These are phyloP conservation scores for Ceratocystis colombiana DNA, from an alignment of 2,329 filamentous ascomycete genomes.

Conservation along the genomic window DNA sequence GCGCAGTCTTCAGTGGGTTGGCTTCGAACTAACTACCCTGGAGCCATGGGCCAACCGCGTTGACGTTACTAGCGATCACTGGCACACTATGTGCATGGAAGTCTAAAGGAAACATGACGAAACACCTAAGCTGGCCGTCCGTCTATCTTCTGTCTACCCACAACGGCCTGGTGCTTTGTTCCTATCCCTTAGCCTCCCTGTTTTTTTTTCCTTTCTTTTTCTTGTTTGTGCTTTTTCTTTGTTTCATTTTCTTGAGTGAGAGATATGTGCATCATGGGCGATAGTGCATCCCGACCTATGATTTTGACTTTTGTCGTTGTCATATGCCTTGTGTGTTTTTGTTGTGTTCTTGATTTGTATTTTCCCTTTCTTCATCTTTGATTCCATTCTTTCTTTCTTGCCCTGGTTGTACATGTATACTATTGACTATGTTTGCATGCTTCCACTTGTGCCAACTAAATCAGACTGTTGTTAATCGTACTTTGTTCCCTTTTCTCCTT, in stretches of 20 bases:
- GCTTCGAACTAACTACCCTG: constrained; percentile 73
- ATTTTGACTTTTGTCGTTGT: constrained; percentile 1
- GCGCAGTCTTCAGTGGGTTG: constrained; percentile 85
- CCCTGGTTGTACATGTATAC: background rate
- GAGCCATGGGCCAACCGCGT: constrained; percentile 59
- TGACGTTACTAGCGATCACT: constrained; percentile 62
- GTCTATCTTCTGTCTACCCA: background rate
- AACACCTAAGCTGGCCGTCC: background rate
- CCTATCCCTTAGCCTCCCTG: background rate
- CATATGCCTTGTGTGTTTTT: constrained; percentile 11
- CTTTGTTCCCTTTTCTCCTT: background rate
- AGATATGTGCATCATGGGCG: constrained; percentile 17
- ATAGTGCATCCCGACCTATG: constrained; percentile 21
- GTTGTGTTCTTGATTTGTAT: background rate
- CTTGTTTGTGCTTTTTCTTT: constrained; percentile 17
- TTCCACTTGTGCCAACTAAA: too few relatives aligned
- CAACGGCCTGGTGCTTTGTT: background rate
- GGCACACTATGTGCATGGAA: constrained; percentile 86
- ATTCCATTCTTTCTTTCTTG: background rate
- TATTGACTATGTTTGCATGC: background rate
- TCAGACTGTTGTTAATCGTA: background rate
- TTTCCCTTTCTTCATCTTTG: background rate
- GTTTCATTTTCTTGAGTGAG: constrained; percentile 25
- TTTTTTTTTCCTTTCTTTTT: constrained; percentile 19
- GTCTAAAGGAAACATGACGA: constrained; percentile 40